phyloP scores from a whole-genome alignment of 2,329 filamentous ascomycete genomes.

The Conoideocrella luteorostrata region DNA sequence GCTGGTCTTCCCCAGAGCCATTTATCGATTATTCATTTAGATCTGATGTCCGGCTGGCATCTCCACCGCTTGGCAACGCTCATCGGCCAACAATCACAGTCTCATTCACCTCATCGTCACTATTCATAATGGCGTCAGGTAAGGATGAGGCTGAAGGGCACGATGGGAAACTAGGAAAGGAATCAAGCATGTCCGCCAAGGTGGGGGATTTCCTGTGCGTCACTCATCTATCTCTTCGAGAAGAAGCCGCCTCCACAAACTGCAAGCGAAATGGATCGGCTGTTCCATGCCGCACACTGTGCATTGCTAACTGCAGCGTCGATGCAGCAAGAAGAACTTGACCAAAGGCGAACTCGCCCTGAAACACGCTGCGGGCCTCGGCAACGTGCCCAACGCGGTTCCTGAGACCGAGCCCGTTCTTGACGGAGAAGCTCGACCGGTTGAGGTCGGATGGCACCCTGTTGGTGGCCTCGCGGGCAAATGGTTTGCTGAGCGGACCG shows the following conservation, averaged over 20 bases:
- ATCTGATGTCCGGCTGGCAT: no score
- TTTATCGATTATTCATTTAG: no score
- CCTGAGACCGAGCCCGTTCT: slow-evolving; percentile 21
- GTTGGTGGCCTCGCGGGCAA: slow-evolving; percentile 50
- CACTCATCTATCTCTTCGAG: slow-evolving; percentile 7
- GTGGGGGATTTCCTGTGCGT: slow-evolving; percentile 27
- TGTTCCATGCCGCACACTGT: not conserved
- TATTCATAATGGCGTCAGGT: slow-evolving; percentile 3
- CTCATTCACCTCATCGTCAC: not conserved
- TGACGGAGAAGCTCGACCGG: slow-evolving; percentile 26
- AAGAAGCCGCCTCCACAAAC: no score
- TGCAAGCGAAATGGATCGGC: no score
- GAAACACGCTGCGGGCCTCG: slow-evolving; percentile 29
- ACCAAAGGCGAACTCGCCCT: slow-evolving; percentile 28
- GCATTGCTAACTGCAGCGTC: slow-evolving; percentile 5
- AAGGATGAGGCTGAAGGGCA: not conserved
- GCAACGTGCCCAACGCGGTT: slow-evolving; percentile 24
- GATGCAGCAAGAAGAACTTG: slow-evolving; percentile 23
- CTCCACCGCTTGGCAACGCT: no score
- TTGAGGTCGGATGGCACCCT: slow-evolving; percentile 53
- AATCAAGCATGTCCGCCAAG: slow-evolving; percentile 25
- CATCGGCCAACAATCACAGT: no score
- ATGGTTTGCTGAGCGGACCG: slow-evolving; percentile 52
- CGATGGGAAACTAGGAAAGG: not conserved
- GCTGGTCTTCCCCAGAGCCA: no score